These are phyloP conservation scores for Colletotrichum sp. DNA, from an alignment of 2,329 filamentous ascomycete genomes.

Conservation along the genomic window DNA sequence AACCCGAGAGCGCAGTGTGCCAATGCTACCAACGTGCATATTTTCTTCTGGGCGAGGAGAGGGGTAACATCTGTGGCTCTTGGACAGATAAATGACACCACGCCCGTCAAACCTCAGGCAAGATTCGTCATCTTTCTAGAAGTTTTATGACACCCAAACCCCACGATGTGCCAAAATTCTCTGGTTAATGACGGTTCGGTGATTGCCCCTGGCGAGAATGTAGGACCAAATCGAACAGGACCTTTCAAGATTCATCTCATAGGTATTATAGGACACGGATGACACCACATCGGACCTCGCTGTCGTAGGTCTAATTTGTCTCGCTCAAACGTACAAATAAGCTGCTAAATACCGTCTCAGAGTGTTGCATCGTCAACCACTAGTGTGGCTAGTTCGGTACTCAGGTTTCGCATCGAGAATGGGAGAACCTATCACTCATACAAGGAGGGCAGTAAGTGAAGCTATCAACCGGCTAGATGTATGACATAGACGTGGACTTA, in stretches of 20 bases:
- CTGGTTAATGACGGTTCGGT: not conserved
- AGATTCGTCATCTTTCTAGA: not conserved
- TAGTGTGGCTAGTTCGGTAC: conserved; percentile 24
- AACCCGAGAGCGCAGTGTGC: not conserved
- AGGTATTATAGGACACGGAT: not conserved
- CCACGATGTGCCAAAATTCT: not conserved
- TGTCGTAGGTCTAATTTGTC: not conserved
- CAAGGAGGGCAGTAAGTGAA: not conserved
- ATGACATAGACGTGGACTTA: not conserved
- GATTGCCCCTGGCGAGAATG: not conserved
- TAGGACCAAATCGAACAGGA: not conserved
- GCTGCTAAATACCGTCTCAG: not conserved
- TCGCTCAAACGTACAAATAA: not conserved
- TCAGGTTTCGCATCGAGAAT: conserved; percentile 38
- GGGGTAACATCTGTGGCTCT: not conserved
- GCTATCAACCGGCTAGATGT: not conserved
- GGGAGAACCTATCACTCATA: conserved; percentile 41
- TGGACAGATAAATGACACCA: not conserved
- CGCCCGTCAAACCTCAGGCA: not conserved
- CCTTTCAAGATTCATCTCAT: not conserved
- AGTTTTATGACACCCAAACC: not conserved
- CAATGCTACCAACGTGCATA: not conserved
- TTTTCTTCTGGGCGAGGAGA: not conserved
- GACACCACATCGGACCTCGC: not conserved
- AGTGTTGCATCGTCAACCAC: not conserved